Evolutionary conservation across 1,284 basidiomycete genomes (phyloP), one percentile per base, ranked within the genome.

Genomic region (Rhodotorula sp.): DNA sequence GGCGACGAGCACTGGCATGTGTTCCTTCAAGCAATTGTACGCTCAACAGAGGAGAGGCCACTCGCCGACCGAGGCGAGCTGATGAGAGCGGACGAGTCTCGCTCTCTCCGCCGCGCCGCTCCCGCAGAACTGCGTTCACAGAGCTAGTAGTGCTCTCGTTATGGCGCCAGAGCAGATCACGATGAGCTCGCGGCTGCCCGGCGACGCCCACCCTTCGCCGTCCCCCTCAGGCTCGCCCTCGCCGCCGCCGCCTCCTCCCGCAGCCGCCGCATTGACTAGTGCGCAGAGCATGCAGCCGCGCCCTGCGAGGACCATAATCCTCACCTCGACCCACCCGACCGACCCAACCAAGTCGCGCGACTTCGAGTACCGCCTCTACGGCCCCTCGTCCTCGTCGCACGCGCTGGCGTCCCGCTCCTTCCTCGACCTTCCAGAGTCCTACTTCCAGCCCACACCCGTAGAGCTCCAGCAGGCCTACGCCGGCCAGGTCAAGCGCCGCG

Each of bases 381-480:
- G 41, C 32, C 67, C 67, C 46, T n/a, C 34, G 21, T 48, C 65
- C n/a, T 57, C 66, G 7, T 39, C 34, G 6, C 4, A 36, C 5
- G 44, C 44, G 7, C 27, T 29, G 34, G 34, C 56, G 22, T n/a
- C 56, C 1, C 29, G 36, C 48, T 36, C 61, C 12, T 46, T 67
- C 44, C 48, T 69, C 56, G 83, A 86, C 12, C 77, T 90, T 15
- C 87, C 90, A 3, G 90, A 92, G 68, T 85, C 86, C 4, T 91
- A 89, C 80, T 91, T 92, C 77, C 86, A 85, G 27, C 90, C 90
- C 1, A 91, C 89, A 2, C 76, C 88, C 6, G 84, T 88, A 19
- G 93, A 96, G 80, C 82, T 95, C 70, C 88, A 87, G 77, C 84
- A 85, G 4, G 89, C 90, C 1, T 83, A 81, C 69, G 89, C 92